Base-by-base conservation (phyloP, 208 protist species). In the Crithidia sp. region DNA sequence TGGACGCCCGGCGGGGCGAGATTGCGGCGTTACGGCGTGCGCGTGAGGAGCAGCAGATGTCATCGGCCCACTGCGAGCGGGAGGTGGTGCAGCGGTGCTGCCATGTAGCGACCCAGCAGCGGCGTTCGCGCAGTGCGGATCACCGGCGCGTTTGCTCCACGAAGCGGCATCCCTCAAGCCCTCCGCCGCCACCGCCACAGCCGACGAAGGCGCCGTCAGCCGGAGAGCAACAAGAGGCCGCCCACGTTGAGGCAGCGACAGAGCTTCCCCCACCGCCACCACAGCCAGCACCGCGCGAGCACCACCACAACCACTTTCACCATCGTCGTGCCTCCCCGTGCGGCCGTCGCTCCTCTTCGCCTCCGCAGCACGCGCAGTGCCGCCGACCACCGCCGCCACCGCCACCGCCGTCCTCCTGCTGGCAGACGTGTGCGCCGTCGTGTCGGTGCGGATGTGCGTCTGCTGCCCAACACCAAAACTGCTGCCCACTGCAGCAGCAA, bases 1-100 rank as follows among this genome's bases (percentile, higher is more conserved):
- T 96, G 44, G 69, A 76, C n/a, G 79, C 63, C 13, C 85, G 88
- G 9, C 82, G 77, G 41, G 77, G 67, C 4, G 86, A 91, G 52
- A 74, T 91, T 37, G 61, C 43, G 7, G 67, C 70, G 19, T n/a
- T 74, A 43, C 74, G 71, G 58, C 74, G 67, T 16, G 60, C 40
- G 9, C 74, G 67, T 44, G 74, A 79, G 67, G 49, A 63, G 17
- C 50, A 13, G 14, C 74, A 67, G 7, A 71, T 66, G 67, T 41
- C 76, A 53, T 71, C 66, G 13, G 69, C 67, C 60, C 47, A 67
- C 53, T n/a, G 28, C 53, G 45, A 59, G 28, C 53, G 39, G 39
- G 50, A 66, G 13, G 53, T 39, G 61, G 43, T 14, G 40, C 74
- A 50, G 13, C 40, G 50, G 17, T 7, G 63, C n/a, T 17, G 62